Evolutionary conservation across 2,329 filamentous ascomycete genomes (phyloP).

Genomic region (Onygenales sp.): DNA sequence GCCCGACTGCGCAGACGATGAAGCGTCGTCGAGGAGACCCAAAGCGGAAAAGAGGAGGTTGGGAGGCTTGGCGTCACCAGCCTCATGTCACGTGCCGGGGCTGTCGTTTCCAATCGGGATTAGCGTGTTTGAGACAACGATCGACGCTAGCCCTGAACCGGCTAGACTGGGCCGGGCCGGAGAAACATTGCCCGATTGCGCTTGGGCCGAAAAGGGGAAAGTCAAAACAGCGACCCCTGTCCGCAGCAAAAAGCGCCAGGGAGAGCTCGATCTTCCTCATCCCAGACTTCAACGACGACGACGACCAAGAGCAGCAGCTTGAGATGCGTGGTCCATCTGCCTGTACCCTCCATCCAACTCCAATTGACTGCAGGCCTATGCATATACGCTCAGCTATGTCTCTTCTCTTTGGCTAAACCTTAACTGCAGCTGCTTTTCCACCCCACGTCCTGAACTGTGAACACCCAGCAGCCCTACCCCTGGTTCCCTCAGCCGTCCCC

Average conservation of each 20-base stretch:
- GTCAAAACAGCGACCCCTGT: background rate
- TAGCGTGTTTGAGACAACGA: background rate
- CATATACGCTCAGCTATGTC: background rate
- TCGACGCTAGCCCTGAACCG: background rate
- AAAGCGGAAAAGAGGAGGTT: slow-evolving; percentile 1
- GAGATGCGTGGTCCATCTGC: background rate
- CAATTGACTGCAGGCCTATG: background rate
- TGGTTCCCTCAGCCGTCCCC: background rate
- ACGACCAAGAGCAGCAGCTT: no score
- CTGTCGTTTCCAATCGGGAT: background rate
- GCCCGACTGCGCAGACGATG: background rate
- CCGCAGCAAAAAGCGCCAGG: background rate
- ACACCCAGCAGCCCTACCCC: background rate
- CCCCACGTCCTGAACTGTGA: no score
- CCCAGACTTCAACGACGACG: no score
- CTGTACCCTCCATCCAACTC: background rate
- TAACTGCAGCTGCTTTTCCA: background rate
- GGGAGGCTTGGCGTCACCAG: background rate
- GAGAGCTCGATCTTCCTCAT: background rate
- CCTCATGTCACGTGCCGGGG: background rate
- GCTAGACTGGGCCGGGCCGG: background rate
- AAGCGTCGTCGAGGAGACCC: background rate
- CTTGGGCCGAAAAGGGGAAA: background rate
- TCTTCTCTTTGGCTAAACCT: background rate
- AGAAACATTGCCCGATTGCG: background rate